Evolutionary conservation across 352 stramenopile species (phyloP).

Genomic region (Phytopythium ostracodes): DNA sequence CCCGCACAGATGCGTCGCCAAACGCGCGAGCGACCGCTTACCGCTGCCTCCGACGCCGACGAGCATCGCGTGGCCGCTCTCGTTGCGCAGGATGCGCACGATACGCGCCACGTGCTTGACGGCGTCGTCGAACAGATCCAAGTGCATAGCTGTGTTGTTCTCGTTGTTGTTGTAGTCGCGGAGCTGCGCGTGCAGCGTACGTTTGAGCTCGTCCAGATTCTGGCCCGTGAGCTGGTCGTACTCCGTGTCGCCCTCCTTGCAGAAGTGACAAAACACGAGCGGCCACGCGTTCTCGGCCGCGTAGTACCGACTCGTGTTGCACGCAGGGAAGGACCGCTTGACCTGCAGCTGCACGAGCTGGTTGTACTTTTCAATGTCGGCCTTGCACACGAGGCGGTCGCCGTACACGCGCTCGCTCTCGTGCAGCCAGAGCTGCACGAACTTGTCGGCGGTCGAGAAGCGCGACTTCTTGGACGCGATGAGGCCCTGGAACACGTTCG

Average conservation of each 20-base stretch:
- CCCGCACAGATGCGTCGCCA: conserved; percentile 93
- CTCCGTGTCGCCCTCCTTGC: conserved; percentile 89
- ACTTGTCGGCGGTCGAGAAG: conserved; percentile 91
- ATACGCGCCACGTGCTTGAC: conserved; percentile 96
- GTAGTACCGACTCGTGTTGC: conserved; percentile 91
- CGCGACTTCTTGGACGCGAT: conserved; percentile 92
- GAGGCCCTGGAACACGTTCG: conserved; percentile 95
- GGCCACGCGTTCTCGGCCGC: conserved; percentile 93
- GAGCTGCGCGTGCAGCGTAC: conserved; percentile 87
- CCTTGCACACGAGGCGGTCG: conserved; percentile 91
- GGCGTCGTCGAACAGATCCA: conserved; percentile 96
- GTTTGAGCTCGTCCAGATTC: conserved; percentile 87
- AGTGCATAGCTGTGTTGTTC: conserved; percentile 94
- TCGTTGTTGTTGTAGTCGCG: conserved; percentile 96
- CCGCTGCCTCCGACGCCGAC: conserved; percentile 93
- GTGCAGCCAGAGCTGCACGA: conserved; percentile 94
- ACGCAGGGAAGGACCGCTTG: conserved; percentile 92
- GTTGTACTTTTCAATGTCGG: conserved; percentile 94
- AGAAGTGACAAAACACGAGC: conserved; percentile 96
- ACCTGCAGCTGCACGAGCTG: conserved; percentile 91
- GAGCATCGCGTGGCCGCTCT: conserved; percentile 89
- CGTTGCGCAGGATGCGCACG: conserved; percentile 90
- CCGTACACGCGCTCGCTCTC: conserved; percentile 96
- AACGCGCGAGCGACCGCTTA: conserved; percentile 91
- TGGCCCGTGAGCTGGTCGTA: conserved; percentile 93